These are phyloP conservation scores for Leishmania turanica DNA, from an alignment of 208 protist species.

Conservation along the genomic window DNA sequence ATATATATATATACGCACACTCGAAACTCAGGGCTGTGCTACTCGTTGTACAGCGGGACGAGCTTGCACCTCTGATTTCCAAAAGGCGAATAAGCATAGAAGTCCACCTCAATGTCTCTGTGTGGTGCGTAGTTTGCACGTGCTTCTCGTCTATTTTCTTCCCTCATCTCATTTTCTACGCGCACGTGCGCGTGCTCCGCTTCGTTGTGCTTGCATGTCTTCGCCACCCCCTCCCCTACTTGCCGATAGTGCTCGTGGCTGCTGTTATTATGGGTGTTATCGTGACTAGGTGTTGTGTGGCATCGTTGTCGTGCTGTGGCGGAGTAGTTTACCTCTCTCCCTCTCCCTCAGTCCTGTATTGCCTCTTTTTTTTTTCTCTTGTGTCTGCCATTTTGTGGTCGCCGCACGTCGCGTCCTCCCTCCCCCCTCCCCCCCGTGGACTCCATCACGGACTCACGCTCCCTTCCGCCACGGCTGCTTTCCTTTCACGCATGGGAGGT, in stretches of 20 bases:
- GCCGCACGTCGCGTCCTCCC: not conserved
- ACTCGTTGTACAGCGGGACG: not conserved
- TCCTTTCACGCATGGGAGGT: not conserved
- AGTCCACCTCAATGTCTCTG: not conserved
- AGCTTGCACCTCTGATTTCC: not conserved
- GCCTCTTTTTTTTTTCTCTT: conserved; percentile 17
- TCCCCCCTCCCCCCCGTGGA: not conserved
- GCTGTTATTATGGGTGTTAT: not conserved
- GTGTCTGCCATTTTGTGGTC: not conserved
- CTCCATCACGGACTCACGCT: conserved; percentile 1
- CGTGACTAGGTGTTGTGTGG: not conserved
- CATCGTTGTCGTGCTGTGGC: not conserved
- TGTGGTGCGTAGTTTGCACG: not conserved
- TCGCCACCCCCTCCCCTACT: not conserved
- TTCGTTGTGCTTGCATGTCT: not conserved
- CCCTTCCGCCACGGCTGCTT: not conserved
- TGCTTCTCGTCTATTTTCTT: not conserved
- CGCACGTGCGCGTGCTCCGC: not conserved
- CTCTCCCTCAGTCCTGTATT: not conserved
- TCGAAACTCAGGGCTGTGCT: not conserved
- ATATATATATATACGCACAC: not conserved
- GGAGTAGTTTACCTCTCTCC: not conserved
- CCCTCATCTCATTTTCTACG: not conserved
- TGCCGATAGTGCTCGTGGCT: not conserved
- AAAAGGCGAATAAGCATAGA: not conserved